Conservation (phyloP, 495 filamentous ascomycete genomes). For the Ascobolus immersus region DNA sequence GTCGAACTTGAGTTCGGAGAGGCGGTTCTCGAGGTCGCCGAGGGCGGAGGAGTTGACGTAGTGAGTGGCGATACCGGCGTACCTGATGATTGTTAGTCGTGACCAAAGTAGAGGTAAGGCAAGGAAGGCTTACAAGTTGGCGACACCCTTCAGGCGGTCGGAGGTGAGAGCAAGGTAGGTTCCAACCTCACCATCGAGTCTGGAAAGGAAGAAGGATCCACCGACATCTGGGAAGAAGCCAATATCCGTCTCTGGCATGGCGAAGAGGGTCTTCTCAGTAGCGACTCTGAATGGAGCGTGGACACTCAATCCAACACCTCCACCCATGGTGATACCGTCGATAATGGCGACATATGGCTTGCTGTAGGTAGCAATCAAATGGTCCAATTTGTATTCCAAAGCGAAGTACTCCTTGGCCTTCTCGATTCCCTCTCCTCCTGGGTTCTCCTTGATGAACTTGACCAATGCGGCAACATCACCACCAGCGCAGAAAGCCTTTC, state of each 20-base stretch:
- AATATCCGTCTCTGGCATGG: constrained; percentile 95
- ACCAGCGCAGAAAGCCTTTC: constrained; percentile 72
- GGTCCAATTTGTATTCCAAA: constrained; percentile 81
- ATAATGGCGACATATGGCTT: constrained; percentile 92
- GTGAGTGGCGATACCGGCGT: constrained; percentile 72
- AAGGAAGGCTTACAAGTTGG: constrained; percentile 35
- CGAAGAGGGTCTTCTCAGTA: constrained; percentile 80
- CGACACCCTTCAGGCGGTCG: constrained; percentile 48
- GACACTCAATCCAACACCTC: constrained; percentile 76
- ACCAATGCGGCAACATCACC: constrained; percentile 69
- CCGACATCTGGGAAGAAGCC: constrained; percentile 97
- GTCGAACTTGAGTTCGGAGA: constrained; percentile 67
- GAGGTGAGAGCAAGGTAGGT: constrained; percentile 84
- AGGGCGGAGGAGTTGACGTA: constrained; percentile 77
- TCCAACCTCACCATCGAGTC: constrained; percentile 57
- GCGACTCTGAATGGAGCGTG: constrained; percentile 93
- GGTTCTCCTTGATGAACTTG: constrained; percentile 17
- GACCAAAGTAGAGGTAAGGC: not conserved
- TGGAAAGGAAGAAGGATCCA: constrained; percentile 77
- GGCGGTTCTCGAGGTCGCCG: constrained; percentile 50
- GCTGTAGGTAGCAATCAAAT: constrained; percentile 74
- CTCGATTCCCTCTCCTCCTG: constrained; percentile 35
- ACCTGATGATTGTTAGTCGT: constrained; percentile 14
- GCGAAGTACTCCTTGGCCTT: constrained; percentile 63
- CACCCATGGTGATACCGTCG: constrained; percentile 97